Base-by-base conservation (phyloP, 495 filamentous ascomycete species). In the Penicillium chermesinum region DNA sequence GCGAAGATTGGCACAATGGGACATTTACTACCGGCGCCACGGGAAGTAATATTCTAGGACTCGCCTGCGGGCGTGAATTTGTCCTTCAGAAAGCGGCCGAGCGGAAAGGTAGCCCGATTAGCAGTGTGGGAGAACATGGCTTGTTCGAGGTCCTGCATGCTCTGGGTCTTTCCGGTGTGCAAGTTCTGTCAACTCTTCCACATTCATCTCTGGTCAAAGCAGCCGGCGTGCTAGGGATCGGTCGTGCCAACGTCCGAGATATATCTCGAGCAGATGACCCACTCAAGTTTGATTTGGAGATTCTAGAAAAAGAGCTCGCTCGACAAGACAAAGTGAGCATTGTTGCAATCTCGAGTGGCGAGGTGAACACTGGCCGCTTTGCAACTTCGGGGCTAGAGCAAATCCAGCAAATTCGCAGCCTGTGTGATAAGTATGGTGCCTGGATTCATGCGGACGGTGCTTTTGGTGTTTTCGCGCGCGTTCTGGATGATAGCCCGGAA, bases 371-470 rank as follows among this genome's bases (percentile, higher is more conserved):
- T 3, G 91, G 91, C 1, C 70, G 78, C 6, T 96, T 93, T 65
- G 87, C 87, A 2, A 87, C 83, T 14, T 63, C 65, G 18, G 74
- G 76, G 8, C 21, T 71, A 9, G 65, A 68, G 13, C 80, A 89
- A 10, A 79, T 95, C 75, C 65, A 62, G 36, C 62, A 71, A 38
- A 64, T 96, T 33, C 74, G 90, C 51, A 62, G 64, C 1, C 57
- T 96, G 18, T 90, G 86, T 36, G 85, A 91, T 57, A 68, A 75
- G 46, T 83, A 91, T 59, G 78, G 78, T 7, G 84, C 86, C 1
- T 97, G 91, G 91, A 67, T 97, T 16, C 91, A 97, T 66, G 85
- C 89, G 19, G 91, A 96, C 58, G 91, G 85, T 7, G 88, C 91
- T 0, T 96, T 97, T 59, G 91, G 91, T 0, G 75, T 95, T 14